Evolutionary conservation across 352 stramenopile genomes (phyloP).

Genomic region (Phytophthora sojae): DNA sequence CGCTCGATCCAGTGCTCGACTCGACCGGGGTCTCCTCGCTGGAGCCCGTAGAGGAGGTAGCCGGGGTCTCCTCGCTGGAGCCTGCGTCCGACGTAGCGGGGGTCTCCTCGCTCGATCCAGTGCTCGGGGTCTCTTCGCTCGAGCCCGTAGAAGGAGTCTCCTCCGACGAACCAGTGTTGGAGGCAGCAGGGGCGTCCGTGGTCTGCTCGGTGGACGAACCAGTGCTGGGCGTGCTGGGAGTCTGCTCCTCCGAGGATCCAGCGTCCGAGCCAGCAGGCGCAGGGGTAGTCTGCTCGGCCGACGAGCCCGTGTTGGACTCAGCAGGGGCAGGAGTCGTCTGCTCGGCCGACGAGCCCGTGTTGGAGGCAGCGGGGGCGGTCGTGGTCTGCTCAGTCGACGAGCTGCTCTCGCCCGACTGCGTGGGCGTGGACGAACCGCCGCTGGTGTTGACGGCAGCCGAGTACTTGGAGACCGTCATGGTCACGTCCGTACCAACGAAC

Average conservation of each 20-base stretch:
- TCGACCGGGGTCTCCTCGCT: background rate
- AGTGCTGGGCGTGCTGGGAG: background rate
- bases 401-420: slow-evolving; percentile 22
- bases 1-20: slow-evolving; percentile 9
- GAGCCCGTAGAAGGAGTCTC: background rate
- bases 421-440: slow-evolving; percentile 10
- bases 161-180: background rate
- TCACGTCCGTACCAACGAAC: slow-evolving; percentile 40
- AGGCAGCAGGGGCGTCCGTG: background rate
- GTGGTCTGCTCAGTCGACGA: slow-evolving; percentile 21
- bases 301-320: slow-evolving; percentile 6
- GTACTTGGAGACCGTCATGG: slow-evolving; percentile 43
- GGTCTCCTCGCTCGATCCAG: background rate
- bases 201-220: background rate
- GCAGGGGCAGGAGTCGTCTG: slow-evolving; percentile 26
- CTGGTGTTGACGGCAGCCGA: slow-evolving; percentile 35
- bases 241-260: background rate
- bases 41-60: background rate
- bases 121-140: background rate
- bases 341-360: slow-evolving; percentile 9
- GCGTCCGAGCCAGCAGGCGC: background rate
- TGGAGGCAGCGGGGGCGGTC: slow-evolving; percentile 11
- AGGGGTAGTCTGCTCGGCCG: background rate
- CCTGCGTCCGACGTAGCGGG: background rate
- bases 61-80: background rate